Evolutionary conservation across 495 filamentous ascomycete species (phyloP), one percentile per base, ranked within the genome.

Genomic region (Penicillium silybi): DNA sequence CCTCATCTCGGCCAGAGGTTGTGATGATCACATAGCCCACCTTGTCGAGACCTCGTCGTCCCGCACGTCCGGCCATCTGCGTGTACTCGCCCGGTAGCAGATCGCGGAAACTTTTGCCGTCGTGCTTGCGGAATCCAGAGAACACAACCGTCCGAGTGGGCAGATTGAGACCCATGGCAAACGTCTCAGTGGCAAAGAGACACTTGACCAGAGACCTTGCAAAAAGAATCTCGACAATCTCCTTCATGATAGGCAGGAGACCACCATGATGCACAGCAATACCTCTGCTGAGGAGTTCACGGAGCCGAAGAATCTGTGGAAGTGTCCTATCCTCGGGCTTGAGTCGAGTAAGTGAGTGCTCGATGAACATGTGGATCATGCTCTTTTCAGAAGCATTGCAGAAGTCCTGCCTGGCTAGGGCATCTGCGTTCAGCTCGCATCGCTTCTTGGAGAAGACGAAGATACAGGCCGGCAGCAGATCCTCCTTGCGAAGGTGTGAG

Each of bases 391-490:
- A 80, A 8, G 90, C 89, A 17, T 85, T 95, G 66, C 85, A 92
- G 63, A 92, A 97, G 69, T 98, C 95, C 50, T 95, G 86, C 59
- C 95, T 97, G 52, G 87, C 90, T 18, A 98, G 76, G 0, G 93
- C 91, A 58, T 97, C 90, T 9, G 95, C 93, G 64, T 97, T 98
- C 62, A 96, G 88, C 65, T 97, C 92, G 60, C 95, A 97, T 47
- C 93, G 78, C 67, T 89, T 95, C 75, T 97, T 98, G 23, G 92
- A 97, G 69, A 98, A 98, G 41, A 98, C 93, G 67, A 98, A 98
- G 52, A 97, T 92, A 69, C 92, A 96, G 38, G 85, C 89, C 0
- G 93, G 93, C 10, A 98, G 77, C 4, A 98, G 77, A 37, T 82
- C 89, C 52, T 89, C 81, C 62, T 95, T 95, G 59, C 84, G 88